Conservation (phyloP, 371 early-diverging fungal species). For the Mortierella sp. region DNA sequence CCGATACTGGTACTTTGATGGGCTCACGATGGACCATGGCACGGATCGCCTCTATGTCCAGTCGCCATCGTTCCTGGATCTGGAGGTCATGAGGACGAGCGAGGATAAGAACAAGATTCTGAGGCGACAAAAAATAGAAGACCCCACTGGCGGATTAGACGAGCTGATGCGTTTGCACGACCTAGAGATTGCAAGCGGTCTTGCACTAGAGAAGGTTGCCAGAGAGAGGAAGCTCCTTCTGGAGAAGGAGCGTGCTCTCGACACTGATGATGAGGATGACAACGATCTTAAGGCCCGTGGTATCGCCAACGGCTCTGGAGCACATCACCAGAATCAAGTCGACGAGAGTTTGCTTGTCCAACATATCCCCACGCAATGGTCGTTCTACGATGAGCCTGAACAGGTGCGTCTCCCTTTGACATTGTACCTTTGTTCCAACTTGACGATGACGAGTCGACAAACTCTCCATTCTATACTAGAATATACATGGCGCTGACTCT, state of each 20-base stretch:
- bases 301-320: conserved; percentile 21
- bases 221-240: conserved; percentile 34
- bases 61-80: conserved; percentile 67
- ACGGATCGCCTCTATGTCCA: conserved; percentile 78
- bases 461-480: neutral
- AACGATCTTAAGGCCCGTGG: conserved; percentile 2
- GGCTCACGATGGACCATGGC: conserved; percentile 70
- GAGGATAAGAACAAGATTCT: conserved; percentile 42
- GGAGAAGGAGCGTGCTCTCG: conserved; percentile 33
- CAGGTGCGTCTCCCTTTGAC: conserved; percentile 57
- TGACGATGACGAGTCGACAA: too few relatives aligned
- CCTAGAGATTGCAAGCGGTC: conserved; percentile 27
- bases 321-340: neutral
- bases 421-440: neutral
- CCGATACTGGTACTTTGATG: conserved; percentile 91
- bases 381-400: conserved; percentile 73
- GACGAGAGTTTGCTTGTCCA: conserved; percentile 32
- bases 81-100: conserved; percentile 61
- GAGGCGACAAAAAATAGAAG: conserved; percentile 31
- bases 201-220: conserved; percentile 37
- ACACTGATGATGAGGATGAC: conserved; percentile 39
- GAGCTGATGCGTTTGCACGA: conserved; percentile 35
- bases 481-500: neutral
- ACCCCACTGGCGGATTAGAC: conserved; percentile 39
- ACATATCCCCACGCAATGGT: conserved; percentile 67